phyloP scores from a whole-genome alignment of 495 filamentous ascomycete genomes.

The Evansstolkia leycettana region DNA sequence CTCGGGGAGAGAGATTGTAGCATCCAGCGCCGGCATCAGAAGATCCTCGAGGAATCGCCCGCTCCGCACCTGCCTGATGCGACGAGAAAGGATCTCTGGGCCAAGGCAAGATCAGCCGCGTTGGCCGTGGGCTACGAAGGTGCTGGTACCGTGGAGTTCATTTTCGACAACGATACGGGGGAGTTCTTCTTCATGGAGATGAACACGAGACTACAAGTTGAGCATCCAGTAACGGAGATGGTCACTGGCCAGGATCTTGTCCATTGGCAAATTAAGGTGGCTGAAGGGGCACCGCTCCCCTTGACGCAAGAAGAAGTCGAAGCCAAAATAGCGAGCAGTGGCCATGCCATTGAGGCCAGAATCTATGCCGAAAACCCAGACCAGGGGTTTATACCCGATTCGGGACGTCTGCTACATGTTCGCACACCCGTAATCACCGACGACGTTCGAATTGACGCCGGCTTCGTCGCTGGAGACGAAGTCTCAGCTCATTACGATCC shows the following conservation, averaged over 20 bases:
- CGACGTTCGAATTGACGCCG: slow-evolving; percentile 80
- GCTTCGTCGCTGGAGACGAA: slow-evolving; percentile 82
- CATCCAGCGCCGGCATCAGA: slow-evolving; percentile 83
- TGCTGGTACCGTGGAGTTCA: slow-evolving; percentile 96
- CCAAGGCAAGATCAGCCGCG: slow-evolving; percentile 81
- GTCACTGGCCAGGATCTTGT: slow-evolving; percentile 92
- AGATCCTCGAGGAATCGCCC: slow-evolving; percentile 93
- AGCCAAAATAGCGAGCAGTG: slow-evolving; percentile 56
- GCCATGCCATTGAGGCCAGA: slow-evolving; percentile 85
- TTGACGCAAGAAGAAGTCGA: slow-evolving; percentile 76
- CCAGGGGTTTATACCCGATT: slow-evolving; percentile 84
- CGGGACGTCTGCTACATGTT: slow-evolving; percentile 76
- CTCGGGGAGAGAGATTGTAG: slow-evolving; percentile 82
- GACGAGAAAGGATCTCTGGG: slow-evolving; percentile 82
- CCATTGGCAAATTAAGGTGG: slow-evolving; percentile 90
- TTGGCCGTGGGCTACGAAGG: slow-evolving; percentile 90
- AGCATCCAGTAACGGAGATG: slow-evolving; percentile 96
- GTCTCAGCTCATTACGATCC: slow-evolving; percentile 95
- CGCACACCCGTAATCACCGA: slow-evolving; percentile 54
- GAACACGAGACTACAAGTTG: slow-evolving; percentile 95
- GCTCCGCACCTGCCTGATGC: slow-evolving; percentile 72
- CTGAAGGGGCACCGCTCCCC: slow-evolving; percentile 76
- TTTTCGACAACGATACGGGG: slow-evolving; percentile 89
- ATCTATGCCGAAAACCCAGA: slow-evolving; percentile 96
- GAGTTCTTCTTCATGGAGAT: slow-evolving; percentile 99